These are phyloP conservation scores for Podosphaera fusca DNA, from an alignment of 2,329 filamentous ascomycete genomes.

Conservation along the genomic window DNA sequence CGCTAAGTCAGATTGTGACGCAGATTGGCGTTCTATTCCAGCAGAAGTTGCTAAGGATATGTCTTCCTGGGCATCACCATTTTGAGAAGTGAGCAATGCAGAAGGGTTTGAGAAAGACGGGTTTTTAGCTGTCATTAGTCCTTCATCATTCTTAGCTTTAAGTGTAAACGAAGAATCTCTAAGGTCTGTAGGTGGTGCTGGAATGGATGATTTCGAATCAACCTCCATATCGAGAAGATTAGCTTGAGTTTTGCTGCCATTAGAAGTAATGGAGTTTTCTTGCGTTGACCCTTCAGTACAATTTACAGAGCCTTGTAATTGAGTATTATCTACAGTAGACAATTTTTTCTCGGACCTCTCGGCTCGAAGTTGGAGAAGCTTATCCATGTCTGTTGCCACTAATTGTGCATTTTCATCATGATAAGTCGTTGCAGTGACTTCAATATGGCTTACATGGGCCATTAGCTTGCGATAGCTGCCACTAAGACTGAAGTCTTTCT, in stretches of 20 bases:
- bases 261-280: neutral
- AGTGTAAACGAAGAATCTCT: too few relatives aligned
- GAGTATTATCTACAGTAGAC: neutral
- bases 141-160: neutral
- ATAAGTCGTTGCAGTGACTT: constrained; percentile 48
- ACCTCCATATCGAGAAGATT: neutral
- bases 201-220: neutral
- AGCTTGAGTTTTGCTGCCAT: neutral
- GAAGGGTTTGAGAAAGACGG: too few relatives aligned
- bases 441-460: constrained; percentile 30
- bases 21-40: neutral
- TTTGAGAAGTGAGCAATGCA: neutral
- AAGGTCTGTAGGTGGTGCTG: neutral
- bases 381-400: constrained; percentile 66
- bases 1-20: neutral
- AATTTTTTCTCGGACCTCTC: neutral
- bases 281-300: neutral
- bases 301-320: neutral
- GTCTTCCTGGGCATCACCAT: neutral
- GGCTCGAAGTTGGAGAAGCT: constrained; percentile 3
- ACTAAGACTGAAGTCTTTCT: constrained; percentile 70
- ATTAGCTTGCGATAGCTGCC: constrained; percentile 77
- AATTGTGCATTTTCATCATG: constrained; percentile 54
- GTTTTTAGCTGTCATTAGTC: too few relatives aligned
- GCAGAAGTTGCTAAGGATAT: neutral